Evolutionary conservation across 2,329 filamentous ascomycete species (phyloP).

Genomic region (Curvularia sp.): DNA sequence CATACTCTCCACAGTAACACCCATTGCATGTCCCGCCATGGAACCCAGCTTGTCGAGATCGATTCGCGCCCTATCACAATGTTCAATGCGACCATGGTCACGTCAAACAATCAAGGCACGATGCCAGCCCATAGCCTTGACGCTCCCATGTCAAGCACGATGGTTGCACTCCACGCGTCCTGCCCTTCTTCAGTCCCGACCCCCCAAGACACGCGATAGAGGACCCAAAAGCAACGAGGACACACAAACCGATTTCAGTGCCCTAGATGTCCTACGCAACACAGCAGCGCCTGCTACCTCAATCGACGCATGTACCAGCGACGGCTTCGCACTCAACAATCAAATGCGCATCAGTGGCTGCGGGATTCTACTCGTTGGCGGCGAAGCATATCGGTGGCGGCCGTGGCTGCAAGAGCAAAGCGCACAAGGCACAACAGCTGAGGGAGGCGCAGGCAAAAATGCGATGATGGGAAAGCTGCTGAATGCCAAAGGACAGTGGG

Average conservation of each 20-base stretch:
- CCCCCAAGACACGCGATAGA: conserved; percentile 61
- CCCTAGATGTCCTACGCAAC: conserved; percentile 79
- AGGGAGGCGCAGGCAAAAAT: conserved; percentile 42
- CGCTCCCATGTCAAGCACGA: conserved; percentile 13
- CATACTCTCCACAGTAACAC: neutral
- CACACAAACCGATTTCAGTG: conserved; percentile 74
- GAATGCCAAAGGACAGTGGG: conserved; percentile 82
- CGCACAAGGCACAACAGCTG: conserved; percentile 38
- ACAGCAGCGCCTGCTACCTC: conserved; percentile 79
- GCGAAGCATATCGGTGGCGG: conserved; percentile 87
- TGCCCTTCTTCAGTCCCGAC: conserved; percentile 31
- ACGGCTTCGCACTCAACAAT: conserved; percentile 88
- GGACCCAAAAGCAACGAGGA: conserved; percentile 67
- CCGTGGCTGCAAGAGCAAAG: conserved; percentile 69
- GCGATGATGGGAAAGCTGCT: conserved; percentile 59
- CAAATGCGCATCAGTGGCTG: conserved; percentile 72
- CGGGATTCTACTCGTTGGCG: conserved; percentile 80
- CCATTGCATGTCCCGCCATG: conserved; percentile 20
- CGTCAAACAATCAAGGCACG: neutral
- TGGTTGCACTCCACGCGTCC: conserved; percentile 32
- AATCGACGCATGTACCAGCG: conserved; percentile 79
- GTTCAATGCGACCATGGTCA: conserved; percentile 3
- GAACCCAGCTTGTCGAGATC: conserved; percentile 23
- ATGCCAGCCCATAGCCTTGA: conserved; percentile 7
- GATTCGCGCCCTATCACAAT: conserved; percentile 19